A percentile compares a stretch with the other conserved stretches of the same genome.
phyloP scores from a whole-genome alignment of 2,329 filamentous ascomycete genomes.

The Aspergillus ibericus region DNA sequence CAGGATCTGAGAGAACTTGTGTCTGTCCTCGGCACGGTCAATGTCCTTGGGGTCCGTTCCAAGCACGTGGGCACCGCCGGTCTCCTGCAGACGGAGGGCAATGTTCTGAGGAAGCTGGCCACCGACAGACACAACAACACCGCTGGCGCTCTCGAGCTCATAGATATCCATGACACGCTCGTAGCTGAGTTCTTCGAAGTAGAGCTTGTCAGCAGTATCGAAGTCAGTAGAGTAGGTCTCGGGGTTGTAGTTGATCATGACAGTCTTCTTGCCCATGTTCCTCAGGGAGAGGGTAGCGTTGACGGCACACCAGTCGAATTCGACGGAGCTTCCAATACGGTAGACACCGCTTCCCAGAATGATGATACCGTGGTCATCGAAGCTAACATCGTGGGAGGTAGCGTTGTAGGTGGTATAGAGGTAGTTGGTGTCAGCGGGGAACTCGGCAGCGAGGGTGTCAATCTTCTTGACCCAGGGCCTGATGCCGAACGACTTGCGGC shows the following conservation, averaged over 20 bases:
- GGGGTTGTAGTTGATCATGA: conserved; percentile 94
- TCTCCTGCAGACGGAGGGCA: conserved; percentile 87
- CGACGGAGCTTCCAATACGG: conserved; percentile 94
- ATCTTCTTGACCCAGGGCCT: conserved; percentile 98
- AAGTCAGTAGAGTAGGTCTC: conserved; percentile 83
- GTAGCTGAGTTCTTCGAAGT: conserved; percentile 96
- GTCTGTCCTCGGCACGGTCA: conserved; percentile 95
- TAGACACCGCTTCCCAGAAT: conserved; percentile 95
- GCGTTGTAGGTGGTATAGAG: conserved; percentile 98
- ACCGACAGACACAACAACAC: conserved; percentile 92
- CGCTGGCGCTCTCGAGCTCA: conserved; percentile 79
- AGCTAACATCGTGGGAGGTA: conserved; percentile 85
- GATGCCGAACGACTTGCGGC: conserved; percentile 82
- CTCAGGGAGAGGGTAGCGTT: conserved; percentile 81
- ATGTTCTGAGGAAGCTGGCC: conserved; percentile 98
- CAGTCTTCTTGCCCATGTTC: conserved; percentile 90
- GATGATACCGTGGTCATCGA: conserved; percentile 86
- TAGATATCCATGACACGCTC: conserved; percentile 99
- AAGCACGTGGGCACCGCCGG: conserved; percentile 83
- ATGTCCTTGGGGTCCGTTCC: conserved; percentile 93
- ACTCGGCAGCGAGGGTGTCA: conserved; percentile 94
- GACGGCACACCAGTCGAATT: conserved; percentile 98
- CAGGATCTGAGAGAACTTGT: conserved; percentile 97
- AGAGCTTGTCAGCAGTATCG: conserved; percentile 85
- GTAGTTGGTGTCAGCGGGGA: conserved; percentile 93